A percentile compares a stretch with the other conserved stretches of the same genome.
Conservation (phyloP, 441 rosid species). For the Lepidium campestre region DNA sequence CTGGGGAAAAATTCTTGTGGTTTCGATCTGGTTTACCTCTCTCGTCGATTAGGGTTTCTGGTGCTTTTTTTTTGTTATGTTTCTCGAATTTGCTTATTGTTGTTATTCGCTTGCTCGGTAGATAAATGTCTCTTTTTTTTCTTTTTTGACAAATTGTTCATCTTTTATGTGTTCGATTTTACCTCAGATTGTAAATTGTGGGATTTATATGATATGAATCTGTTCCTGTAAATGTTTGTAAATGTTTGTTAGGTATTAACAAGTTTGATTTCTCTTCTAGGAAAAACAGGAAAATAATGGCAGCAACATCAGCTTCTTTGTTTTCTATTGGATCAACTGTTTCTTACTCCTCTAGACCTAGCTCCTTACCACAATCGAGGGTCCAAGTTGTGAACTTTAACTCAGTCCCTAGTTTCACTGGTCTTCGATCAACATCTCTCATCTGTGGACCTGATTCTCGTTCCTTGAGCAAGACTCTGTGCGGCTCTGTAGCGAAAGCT, state of each 20-base stretch:
- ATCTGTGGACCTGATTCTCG: slow-evolving; percentile 46
- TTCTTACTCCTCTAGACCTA: slow-evolving; percentile 43
- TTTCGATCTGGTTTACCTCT: slow-evolving; percentile 2
- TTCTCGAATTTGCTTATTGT: background rate
- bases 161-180: background rate
- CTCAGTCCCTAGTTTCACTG: slow-evolving; percentile 41
- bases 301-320: slow-evolving; percentile 63
- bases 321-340: slow-evolving; percentile 51
- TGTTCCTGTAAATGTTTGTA: background rate
- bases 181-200: background rate
- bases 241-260: background rate
- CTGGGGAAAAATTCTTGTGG: background rate
- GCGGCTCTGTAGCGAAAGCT: slow-evolving; percentile 34
- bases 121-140: background rate
- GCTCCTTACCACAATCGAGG: slow-evolving; percentile 37
- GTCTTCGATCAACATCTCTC: slow-evolving; percentile 63
- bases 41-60: background rate
- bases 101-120: background rate
- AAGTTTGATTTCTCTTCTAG: background rate
- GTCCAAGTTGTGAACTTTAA: slow-evolving; percentile 34
- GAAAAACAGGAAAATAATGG: slow-evolving; percentile 47
- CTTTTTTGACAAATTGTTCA: background rate
- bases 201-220: background rate
- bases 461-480: slow-evolving; percentile 47
- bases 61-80: background rate